Conservation (phyloP, 257 asterid genomes). For the Salvia miltiorrhiza region DNA sequence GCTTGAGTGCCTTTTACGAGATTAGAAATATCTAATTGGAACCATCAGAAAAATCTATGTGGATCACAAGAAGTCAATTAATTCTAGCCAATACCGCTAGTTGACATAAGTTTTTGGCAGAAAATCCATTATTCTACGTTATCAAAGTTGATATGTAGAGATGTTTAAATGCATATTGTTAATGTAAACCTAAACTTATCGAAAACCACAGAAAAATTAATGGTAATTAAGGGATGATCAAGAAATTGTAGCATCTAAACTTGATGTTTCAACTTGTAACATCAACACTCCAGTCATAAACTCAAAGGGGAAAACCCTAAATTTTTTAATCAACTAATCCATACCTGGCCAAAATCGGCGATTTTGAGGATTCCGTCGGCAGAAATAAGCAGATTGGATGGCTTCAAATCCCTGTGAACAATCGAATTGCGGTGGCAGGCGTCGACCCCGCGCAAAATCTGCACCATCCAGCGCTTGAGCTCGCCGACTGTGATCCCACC, state of each 20-base stretch:
- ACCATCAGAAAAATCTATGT: neutral
- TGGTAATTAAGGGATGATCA: no score
- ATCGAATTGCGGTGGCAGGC: constrained; percentile 78
- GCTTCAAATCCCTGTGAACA: constrained; percentile 92
- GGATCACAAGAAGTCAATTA: neutral
- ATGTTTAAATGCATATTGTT: neutral
- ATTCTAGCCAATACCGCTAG: neutral
- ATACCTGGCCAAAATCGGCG: constrained; percentile 98
- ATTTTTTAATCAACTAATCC: neutral
- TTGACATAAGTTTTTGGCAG: neutral
- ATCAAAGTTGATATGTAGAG: neutral
- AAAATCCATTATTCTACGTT: neutral
- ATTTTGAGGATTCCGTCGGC: constrained; percentile 77
- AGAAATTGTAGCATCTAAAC: no score
- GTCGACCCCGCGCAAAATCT: constrained; percentile 71
- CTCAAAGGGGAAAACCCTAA: neutral
- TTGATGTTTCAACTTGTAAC: neutral
- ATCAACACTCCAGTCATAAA: neutral
- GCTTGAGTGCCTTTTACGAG: neutral
- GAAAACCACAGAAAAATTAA: no score
- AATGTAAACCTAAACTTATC: no score
- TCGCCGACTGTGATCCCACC: constrained; percentile 62
- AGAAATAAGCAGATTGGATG: constrained; percentile 82
- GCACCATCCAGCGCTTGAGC: constrained; percentile 83
- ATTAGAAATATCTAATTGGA: neutral